Base-by-base conservation (phyloP, 1,139 yeast genomes). In the Arxiozyma telluris region DNA sequence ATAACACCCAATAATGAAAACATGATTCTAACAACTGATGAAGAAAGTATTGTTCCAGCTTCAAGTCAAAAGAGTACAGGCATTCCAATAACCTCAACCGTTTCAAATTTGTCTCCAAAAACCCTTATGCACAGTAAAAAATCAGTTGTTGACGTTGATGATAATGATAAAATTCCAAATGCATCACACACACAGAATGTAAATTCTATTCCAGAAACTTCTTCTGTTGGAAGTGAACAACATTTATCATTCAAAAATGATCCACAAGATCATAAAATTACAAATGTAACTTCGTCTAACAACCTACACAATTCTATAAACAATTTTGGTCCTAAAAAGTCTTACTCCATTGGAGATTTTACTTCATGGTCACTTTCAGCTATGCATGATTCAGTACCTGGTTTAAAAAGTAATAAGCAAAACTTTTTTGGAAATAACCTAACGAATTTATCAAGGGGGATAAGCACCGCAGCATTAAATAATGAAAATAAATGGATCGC, bases 401-500 rank as follows among this genome's bases (percentile, higher is more conserved):
- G 30, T 25, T 25, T 25, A 20, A 44, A 44, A 44, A n/a, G 20
- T 44, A 21, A n/a, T n/a, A 17, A 25, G n/a, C 12, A 8, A 25
- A 44, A 27, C 34, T 6, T 44, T 44, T 44, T 44, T 17, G 21
- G 25, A 25, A 44, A 18, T 25, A 25, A 11, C 7, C 1, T 25
- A 25, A 11, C 38, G 12, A 21, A 12, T 45, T 49, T 56, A 50
- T 41, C 57, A 49, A 30, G 53, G 51, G 41, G 50, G 44, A 25
- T 53, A 38, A 50, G 47, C 50, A 44, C 25, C 8, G 22, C 38
- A 23, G 25, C 18, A 25, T 25, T 44, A n/a, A 51, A 54, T 41
- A 50, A 55, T 49, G 34, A 53, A 25, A 54, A 59, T 46, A 65
- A 57, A 53, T 73, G 93, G 93, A 75, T 75, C 42, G 87, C 93